Conservation (phyloP, 2,329 filamentous ascomycete species). For the Penicillium freii region DNA sequence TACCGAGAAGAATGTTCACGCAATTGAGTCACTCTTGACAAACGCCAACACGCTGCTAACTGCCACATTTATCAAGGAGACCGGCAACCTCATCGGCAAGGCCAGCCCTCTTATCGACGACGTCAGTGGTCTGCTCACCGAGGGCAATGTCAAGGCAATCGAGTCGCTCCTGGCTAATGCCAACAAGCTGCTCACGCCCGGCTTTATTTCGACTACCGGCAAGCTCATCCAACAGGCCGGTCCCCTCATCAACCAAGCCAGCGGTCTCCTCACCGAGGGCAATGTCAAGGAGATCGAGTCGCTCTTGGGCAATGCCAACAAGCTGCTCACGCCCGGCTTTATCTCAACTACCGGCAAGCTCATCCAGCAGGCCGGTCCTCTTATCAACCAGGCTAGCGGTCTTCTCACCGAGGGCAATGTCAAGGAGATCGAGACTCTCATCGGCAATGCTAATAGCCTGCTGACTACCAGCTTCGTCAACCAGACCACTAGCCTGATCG, state of each 20-base stretch:
- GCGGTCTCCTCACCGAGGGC: slow-evolving; percentile 36
- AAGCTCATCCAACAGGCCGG: slow-evolving; percentile 17
- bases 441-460: slow-evolving; percentile 15
- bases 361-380: slow-evolving; percentile 14
- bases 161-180: slow-evolving; percentile 50
- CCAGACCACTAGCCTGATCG: slow-evolving; percentile 17
- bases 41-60: slow-evolving; percentile 31
- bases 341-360: slow-evolving; percentile 15
- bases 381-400: slow-evolving; percentile 2
- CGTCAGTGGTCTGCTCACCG: slow-evolving; percentile 3
- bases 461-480: slow-evolving; percentile 13
- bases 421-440: slow-evolving; percentile 64
- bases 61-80: slow-evolving; percentile 22
- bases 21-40: slow-evolving; percentile 8
- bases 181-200: slow-evolving; percentile 13
- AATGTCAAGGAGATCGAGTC: slow-evolving; percentile 74
- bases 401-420: slow-evolving; percentile 56
- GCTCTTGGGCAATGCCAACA: slow-evolving; percentile 22
- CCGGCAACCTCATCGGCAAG: slow-evolving; percentile 15
- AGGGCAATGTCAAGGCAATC: slow-evolving; percentile 65
- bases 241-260: neutral
- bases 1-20: slow-evolving; percentile 6
- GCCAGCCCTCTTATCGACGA: slow-evolving; percentile 6
- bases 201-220: slow-evolving; percentile 14
- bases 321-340: slow-evolving; percentile 12